Base-by-base conservation (phyloP, 768 basidiomycete species). In the Mrakia hoshinonis region DNA sequence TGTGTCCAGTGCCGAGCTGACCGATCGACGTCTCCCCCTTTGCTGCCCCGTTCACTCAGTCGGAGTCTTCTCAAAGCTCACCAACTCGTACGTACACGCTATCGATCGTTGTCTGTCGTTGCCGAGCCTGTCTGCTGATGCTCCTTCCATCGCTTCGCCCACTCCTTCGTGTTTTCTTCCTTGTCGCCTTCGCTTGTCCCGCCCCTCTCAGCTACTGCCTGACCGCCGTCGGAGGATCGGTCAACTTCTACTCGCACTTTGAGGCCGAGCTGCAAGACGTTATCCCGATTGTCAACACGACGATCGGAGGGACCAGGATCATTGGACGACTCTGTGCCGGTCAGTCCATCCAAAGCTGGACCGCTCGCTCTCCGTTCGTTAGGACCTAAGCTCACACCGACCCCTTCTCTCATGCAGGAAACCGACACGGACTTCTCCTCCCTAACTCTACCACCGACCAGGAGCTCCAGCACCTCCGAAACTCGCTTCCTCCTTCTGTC, bases 391-490 rank as follows among this genome's bases (percentile, higher is more conserved):
- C 26, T 55, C 52, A 12, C 55, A 10, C 36, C 13, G 39, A 36
- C 15, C 43, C 36, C 54, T 64, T 67, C 0, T 36, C 43, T 38
- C 38, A 34, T 29, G 22, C 77, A 89, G 92, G 93, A 70, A 99
- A 99, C 82, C 87, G 92, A 74, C 94, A 99, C 80, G 96, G 96
- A 69, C 86, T 99, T 36, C 90, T 99, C 73, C 92, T 99, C 29
- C 96, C 96, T 11, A 87, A 90, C 66, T 87, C 92, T 68, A 94
- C 96, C 61, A 94, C 94, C 64, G 96, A 98, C 79, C 96, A 98
- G 78, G 96, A 99, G 79, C 86, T 98, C 1, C 96, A 97, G 80
- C 96, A 99, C 80, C 85, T 99, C 70, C 89, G 96, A 43, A 99
- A 98, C 79, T 86, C 93, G 12, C 85, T 98, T 43, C 96, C 96